Evolutionary conservation across 805 yeast species (phyloP).

Genomic region (Pichia eremophila): DNA sequence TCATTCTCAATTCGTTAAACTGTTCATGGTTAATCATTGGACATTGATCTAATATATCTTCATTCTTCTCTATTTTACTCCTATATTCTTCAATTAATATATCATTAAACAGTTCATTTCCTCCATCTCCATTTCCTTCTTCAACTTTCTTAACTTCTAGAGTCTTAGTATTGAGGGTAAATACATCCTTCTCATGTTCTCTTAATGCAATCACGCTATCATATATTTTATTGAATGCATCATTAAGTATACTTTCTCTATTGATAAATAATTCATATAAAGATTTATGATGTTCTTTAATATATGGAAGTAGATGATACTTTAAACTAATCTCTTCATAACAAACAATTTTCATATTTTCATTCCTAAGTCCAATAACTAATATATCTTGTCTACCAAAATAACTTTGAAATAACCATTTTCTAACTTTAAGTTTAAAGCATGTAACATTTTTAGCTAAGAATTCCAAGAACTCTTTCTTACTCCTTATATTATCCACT

Average conservation of each 20-base stretch:
- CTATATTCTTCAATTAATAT: conserved; percentile 1
- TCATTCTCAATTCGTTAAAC: background rate
- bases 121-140: background rate
- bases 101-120: background rate
- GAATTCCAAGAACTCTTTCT: conserved; percentile 1
- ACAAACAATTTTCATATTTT: background rate
- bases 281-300: background rate
- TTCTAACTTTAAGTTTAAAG: conserved; percentile 1
- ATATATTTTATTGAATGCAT: background rate
- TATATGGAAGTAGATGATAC: conserved; percentile 8
- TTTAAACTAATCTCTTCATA: conserved; percentile 2
- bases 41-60: background rate
- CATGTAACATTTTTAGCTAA: background rate
- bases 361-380: conserved; percentile 11
- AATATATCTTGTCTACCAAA: conserved; percentile 9
- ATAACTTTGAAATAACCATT: conserved; percentile 10
- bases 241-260: background rate
- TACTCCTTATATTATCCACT: background rate
- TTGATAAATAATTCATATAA: conserved; percentile 1
- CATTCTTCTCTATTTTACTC: background rate
- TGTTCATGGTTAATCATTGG: background rate
- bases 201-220: background rate
- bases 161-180: background rate
- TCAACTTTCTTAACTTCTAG: background rate
- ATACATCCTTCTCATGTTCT: conserved; percentile 1